These are phyloP conservation scores for Penicillium oxalicum DNA, from an alignment of 2,329 filamentous ascomycete species.

Conservation along the genomic window DNA sequence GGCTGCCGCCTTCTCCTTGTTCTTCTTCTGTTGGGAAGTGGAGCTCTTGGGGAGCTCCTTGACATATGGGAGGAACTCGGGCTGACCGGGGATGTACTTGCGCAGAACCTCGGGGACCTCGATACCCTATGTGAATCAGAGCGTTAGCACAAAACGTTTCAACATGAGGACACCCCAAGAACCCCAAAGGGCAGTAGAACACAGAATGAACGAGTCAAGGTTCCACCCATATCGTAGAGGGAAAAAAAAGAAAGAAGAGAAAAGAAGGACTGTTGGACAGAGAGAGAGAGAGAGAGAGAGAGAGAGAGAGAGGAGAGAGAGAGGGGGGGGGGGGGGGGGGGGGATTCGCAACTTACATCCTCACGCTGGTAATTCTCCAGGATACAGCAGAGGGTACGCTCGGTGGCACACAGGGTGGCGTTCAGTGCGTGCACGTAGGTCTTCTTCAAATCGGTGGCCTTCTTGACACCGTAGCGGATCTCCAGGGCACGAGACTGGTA, in stretches of 20 bases:
- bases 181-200: too few relatives aligned
- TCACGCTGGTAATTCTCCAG: slow-evolving; percentile 96
- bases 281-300: too few relatives aligned
- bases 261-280: too few relatives aligned
- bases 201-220: too few relatives aligned
- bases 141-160: too few relatives aligned
- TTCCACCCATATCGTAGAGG: neutral
- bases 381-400: slow-evolving; percentile 86
- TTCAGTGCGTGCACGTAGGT: slow-evolving; percentile 93
- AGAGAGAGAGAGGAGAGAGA: neutral
- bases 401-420: slow-evolving; percentile 82
- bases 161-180: too few relatives aligned
- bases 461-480: slow-evolving; percentile 85
- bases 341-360: slow-evolving; percentile 50
- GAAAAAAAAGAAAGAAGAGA: too few relatives aligned
- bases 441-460: slow-evolving; percentile 77
- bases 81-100: slow-evolving; percentile 84
- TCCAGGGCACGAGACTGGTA: slow-evolving; percentile 93
- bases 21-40: slow-evolving; percentile 54
- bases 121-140: slow-evolving; percentile 52
- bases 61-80: slow-evolving; percentile 81
- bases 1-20: slow-evolving; percentile 30
- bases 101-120: slow-evolving; percentile 74
- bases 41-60: slow-evolving; percentile 78
- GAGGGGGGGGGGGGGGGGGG: too few relatives aligned